These are phyloP conservation scores for Cladosporium sp. DNA, from an alignment of 2,329 filamentous ascomycete genomes.

Conservation along the genomic window DNA sequence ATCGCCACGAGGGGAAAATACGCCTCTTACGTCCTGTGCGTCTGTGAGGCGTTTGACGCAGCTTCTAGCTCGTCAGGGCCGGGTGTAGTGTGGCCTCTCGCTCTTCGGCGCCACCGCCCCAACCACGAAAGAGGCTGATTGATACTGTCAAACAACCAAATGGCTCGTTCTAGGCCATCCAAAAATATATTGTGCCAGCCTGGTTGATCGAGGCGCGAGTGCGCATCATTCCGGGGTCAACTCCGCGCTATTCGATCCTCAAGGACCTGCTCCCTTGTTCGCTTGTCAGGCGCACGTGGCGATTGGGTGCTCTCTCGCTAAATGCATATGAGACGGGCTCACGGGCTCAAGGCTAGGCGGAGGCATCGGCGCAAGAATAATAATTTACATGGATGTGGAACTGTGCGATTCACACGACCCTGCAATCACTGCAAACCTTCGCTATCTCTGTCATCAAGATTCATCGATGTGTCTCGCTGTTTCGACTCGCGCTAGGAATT, in stretches of 20 bases:
- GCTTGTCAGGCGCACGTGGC: neutral
- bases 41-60: neutral
- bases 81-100: neutral
- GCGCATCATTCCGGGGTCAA: neutral
- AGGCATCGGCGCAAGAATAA: neutral
- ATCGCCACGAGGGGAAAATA: neutral
- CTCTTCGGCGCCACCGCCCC: neutral
- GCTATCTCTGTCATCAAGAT: neutral
- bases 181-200: neutral
- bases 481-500: conserved; percentile 2
- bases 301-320: neutral
- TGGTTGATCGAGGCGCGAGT: neutral
- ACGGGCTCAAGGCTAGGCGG: neutral
- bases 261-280: neutral
- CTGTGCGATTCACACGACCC: neutral
- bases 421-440: neutral
- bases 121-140: neutral
- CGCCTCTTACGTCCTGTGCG: neutral
- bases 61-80: neutral
- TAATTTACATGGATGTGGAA: neutral
- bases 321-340: neutral
- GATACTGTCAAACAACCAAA: neutral
- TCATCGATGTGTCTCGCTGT: neutral
- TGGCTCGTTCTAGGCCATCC: neutral
- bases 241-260: neutral